Conservation (phyloP, 208 protist genomes). For the Trypanosoma brucei region DNA sequence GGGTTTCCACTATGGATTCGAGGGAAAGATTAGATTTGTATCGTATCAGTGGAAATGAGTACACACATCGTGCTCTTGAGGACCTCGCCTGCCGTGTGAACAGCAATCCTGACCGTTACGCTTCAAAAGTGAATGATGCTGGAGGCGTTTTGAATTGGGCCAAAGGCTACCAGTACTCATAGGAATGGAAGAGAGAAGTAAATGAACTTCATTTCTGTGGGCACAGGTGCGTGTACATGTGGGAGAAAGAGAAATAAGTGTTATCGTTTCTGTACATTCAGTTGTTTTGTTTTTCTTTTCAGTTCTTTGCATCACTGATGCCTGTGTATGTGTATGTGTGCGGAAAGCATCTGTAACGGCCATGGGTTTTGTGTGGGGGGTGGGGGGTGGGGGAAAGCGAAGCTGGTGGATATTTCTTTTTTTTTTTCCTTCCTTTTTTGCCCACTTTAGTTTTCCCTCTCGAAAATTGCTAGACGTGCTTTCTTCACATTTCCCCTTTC, state of each 20-base stretch:
- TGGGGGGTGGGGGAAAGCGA: too few species aligned
- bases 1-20: conserved; percentile 2
- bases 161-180: neutral
- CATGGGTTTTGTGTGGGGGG: too few species aligned
- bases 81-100: conserved; percentile 45
- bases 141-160: conserved; percentile 55
- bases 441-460: too few species aligned
- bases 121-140: conserved; percentile 44
- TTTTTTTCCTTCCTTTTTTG: too few species aligned
- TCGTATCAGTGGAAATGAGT: conserved; percentile 38
- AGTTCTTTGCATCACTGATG: too few species aligned
- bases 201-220: neutral
- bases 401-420: too few species aligned
- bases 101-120: conserved; percentile 38
- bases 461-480: too few species aligned
- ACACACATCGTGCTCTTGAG: conserved; percentile 55
- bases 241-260: too few species aligned
- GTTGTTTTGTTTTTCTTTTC: neutral
- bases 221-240: neutral
- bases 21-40: conserved; percentile 35
- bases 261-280: neutral
- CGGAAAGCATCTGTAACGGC: too few species aligned
- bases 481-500: too few species aligned
- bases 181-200: conserved; percentile 14
- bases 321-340: too few species aligned